phyloP scores from a whole-genome alignment of 2,329 filamentous ascomycete species.

The Bipolaris gigantea region DNA sequence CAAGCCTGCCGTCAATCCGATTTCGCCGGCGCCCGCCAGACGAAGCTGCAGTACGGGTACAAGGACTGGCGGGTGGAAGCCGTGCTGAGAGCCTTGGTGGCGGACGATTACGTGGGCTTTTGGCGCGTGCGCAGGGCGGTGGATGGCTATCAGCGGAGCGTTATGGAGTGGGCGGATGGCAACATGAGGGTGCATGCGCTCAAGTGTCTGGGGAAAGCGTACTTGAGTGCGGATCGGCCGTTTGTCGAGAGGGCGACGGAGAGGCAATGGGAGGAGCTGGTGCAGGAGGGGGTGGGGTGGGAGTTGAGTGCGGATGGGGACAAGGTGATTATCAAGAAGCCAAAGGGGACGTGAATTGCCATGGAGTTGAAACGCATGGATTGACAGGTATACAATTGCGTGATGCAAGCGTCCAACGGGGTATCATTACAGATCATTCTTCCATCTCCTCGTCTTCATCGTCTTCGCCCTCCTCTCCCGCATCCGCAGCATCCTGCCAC shows the following conservation, averaged over 20 bases:
- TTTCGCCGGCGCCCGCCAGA: constrained; percentile 70
- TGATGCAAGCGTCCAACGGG: constrained; percentile 23
- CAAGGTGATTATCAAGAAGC: constrained; percentile 74
- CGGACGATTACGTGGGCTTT: constrained; percentile 82
- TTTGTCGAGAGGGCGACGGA: constrained; percentile 72
- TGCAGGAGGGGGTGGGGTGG: constrained; percentile 80
- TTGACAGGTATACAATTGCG: background rate
- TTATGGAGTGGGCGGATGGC: constrained; percentile 81
- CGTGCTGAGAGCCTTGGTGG: constrained; percentile 69
- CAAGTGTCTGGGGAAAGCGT: constrained; percentile 83
- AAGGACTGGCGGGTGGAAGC: constrained; percentile 69
- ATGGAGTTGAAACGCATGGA: background rate
- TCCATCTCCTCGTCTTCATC: constrained; percentile 53
- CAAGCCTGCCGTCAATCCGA: constrained; percentile 81
- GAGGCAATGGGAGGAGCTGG: constrained; percentile 71
- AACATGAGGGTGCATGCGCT: constrained; percentile 74
- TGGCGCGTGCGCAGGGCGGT: constrained; percentile 70
- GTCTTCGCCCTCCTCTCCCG: constrained; percentile 51
- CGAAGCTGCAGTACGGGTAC: constrained; percentile 64
- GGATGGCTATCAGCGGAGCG: constrained; percentile 75
- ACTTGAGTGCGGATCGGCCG: constrained; percentile 69
- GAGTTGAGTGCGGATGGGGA: constrained; percentile 65
- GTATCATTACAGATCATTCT: constrained; percentile 45
- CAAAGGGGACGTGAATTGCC: constrained; percentile 47
- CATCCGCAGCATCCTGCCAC: constrained; percentile 56